These are phyloP conservation scores for Ehretia macrophylla DNA, from an alignment of 257 asterid genomes.

Conservation along the genomic window DNA sequence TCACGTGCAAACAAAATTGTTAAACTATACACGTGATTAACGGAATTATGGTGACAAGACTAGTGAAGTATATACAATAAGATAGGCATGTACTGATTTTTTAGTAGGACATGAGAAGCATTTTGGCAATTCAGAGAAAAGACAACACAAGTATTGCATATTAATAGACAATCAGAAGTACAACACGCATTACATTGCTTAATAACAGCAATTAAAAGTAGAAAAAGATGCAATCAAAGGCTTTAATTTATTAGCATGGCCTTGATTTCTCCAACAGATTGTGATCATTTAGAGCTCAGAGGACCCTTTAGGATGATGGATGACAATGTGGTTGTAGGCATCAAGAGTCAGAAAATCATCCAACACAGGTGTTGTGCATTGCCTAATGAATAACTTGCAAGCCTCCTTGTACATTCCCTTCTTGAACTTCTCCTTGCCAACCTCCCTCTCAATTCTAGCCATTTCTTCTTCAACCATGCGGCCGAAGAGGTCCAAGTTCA, in stretches of 20 bases:
- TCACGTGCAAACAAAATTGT: too few relatives aligned
- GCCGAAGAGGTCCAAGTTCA: conserved; percentile 63
- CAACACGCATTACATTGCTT: not conserved
- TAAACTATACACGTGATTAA: too few relatives aligned
- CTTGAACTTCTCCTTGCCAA: conserved; percentile 66
- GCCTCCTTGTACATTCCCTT: conserved; percentile 83
- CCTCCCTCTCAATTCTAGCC: conserved; percentile 78
- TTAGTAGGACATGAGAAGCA: too few relatives aligned
- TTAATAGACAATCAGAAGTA: not conserved
- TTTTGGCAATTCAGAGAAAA: too few relatives aligned
- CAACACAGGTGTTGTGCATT: conserved; percentile 55
- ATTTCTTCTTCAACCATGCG: conserved; percentile 91
- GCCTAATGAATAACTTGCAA: conserved; percentile 67
- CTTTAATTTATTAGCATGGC: not conserved
- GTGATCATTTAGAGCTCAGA: conserved; percentile 44
- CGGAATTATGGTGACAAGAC: too few relatives aligned
- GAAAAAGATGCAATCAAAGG: not conserved
- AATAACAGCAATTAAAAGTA: not conserved
- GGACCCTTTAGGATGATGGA: conserved; percentile 48
- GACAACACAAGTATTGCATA: not conserved
- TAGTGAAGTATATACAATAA: too few relatives aligned
- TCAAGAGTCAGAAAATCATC: conserved; percentile 88
- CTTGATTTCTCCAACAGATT: not conserved
- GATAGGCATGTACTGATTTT: too few relatives aligned
- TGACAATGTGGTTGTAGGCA: conserved; percentile 72